A percentile compares a stretch with the other conserved stretches of the same genome.
phyloP scores from a whole-genome alignment of 768 basidiomycete genomes.

The Suillus occidentalis region DNA sequence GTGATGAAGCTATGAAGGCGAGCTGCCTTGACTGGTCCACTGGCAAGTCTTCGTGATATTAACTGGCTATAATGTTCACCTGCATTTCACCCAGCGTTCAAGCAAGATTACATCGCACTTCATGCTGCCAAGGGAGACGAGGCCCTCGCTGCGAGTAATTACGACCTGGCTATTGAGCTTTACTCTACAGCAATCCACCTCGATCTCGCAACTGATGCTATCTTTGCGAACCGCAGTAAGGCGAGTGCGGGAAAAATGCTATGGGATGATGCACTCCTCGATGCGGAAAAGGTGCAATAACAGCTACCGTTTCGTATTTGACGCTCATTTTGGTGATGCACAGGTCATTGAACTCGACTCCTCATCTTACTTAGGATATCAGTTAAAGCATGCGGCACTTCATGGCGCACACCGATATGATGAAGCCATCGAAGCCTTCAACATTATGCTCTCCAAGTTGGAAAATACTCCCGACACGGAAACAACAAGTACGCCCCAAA shows the following conservation, averaged over 20 bases:
- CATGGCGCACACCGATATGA: not conserved
- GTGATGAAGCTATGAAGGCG: not conserved
- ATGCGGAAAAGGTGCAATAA: not conserved
- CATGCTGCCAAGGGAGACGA: not conserved
- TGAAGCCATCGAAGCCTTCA: not conserved
- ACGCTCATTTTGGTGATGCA: not conserved
- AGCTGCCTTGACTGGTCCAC: not conserved
- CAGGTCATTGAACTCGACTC: not conserved
- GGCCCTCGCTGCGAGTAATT: not conserved
- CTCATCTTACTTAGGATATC: not conserved
- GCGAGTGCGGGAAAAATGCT: not conserved
- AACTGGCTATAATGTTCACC: no score
- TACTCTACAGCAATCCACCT: not conserved
- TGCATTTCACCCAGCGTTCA: not conserved
- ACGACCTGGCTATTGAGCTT: not conserved
- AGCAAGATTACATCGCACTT: not conserved
- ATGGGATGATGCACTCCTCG: not conserved
- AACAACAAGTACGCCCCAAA: no score
- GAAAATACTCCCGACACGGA: not conserved
- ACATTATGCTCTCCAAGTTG: not conserved
- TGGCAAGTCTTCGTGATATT: not conserved
- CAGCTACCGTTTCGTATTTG: not conserved
- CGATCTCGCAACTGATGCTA: not conserved
- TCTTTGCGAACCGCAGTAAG: not conserved
- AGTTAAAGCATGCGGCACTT: not conserved